Conservation (phyloP, 768 basidiomycete genomes). For the Tylopilus vinaceipallidus region DNA sequence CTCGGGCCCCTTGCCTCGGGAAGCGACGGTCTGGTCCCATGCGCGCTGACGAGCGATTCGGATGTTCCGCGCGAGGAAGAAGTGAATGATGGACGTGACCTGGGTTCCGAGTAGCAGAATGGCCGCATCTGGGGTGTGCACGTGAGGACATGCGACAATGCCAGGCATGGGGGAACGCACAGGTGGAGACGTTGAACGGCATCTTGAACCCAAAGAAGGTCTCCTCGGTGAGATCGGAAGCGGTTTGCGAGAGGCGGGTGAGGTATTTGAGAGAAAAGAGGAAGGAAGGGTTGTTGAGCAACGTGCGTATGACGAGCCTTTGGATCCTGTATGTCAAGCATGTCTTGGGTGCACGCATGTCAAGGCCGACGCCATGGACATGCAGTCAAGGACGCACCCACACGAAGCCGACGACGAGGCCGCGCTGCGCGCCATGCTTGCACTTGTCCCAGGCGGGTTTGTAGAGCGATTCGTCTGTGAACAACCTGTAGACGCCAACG, state of each 20-base stretch:
- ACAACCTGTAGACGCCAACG: constrained; percentile 81
- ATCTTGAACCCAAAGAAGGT: constrained; percentile 62
- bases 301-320: constrained; percentile 52
- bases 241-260: constrained; percentile 27
- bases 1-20: constrained; percentile 74
- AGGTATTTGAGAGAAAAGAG: constrained; percentile 27
- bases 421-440: constrained; percentile 70
- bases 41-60: constrained; percentile 74
- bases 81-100: constrained; percentile 69
- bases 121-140: constrained; percentile 56
- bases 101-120: constrained; percentile 73
- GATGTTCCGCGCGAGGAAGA: constrained; percentile 84
- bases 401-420: constrained; percentile 60
- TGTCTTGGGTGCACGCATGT: constrained; percentile 40
- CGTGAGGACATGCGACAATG: not conserved
- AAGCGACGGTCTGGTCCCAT: constrained; percentile 80
- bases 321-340: constrained; percentile 72
- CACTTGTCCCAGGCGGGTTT: constrained; percentile 85
- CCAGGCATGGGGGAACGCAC: constrained; percentile 37
- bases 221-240: constrained; percentile 38
- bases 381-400: constrained; percentile 51
- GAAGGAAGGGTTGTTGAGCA: constrained; percentile 26
- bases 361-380: not conserved
- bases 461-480: constrained; percentile 68
- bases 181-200: constrained; percentile 70